Evolutionary conservation across 108 stramenopile genomes (phyloP).

Genomic region (Poteriospumella lacustris): DNA sequence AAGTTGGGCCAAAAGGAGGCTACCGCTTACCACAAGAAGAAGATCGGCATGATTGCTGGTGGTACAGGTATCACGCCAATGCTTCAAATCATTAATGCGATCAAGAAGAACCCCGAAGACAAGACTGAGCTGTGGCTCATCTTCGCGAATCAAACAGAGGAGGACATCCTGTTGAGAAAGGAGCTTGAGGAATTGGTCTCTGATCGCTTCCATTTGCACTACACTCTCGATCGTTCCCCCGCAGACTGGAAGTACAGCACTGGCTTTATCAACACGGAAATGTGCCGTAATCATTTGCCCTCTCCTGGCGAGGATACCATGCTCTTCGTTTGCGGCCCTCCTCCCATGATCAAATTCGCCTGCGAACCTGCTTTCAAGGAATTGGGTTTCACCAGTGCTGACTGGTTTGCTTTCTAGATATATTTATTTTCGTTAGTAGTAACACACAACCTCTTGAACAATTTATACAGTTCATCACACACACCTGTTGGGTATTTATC

Average conservation of each 20-base stretch:
- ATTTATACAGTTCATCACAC: no score
- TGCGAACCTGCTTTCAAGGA: slow-evolving; percentile 79
- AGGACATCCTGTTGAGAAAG: slow-evolving; percentile 82
- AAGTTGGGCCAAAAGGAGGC: slow-evolving; percentile 57
- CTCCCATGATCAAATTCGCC: slow-evolving; percentile 96
- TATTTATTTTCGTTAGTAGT: no score
- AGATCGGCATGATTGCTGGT: slow-evolving; percentile 91
- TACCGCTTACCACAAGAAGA: slow-evolving; percentile 61
- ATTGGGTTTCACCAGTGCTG: slow-evolving; percentile 74
- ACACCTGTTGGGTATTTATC: no score
- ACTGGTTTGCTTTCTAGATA: slow-evolving; percentile 84
- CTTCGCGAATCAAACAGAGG: slow-evolving; percentile 87
- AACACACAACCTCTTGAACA: no score
- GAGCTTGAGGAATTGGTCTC: slow-evolving; percentile 75
- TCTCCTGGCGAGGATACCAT: slow-evolving; percentile 45
- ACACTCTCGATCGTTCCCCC: slow-evolving; percentile 75
- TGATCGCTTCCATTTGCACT: slow-evolving; percentile 71
- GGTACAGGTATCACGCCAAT: slow-evolving; percentile 99
- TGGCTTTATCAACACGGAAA: slow-evolving; percentile 87
- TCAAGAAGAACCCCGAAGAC: slow-evolving; percentile 75
- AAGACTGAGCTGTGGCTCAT: slow-evolving; percentile 76
- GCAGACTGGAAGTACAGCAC: slow-evolving; percentile 64
- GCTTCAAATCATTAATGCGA: slow-evolving; percentile 79
- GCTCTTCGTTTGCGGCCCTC: slow-evolving; percentile 96
- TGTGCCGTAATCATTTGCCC: slow-evolving; percentile 75